These are phyloP conservation scores for Phyllosticta paracitricarpa DNA, from an alignment of 2,329 filamentous ascomycete genomes.

Conservation along the genomic window DNA sequence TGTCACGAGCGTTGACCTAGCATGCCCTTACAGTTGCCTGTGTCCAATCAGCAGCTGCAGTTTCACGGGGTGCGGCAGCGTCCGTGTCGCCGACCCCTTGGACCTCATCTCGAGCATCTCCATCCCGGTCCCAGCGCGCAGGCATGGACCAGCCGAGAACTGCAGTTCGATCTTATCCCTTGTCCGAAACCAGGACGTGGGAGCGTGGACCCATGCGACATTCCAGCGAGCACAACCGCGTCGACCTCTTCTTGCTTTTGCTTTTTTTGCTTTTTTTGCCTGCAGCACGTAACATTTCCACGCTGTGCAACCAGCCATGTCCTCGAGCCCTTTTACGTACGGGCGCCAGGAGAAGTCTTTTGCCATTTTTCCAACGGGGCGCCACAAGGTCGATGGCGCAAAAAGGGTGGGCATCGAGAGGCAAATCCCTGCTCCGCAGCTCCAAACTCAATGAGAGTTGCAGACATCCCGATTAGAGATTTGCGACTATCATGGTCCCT, in stretches of 20 bases:
- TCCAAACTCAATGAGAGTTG: not conserved
- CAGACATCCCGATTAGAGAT: not conserved
- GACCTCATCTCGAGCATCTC: not conserved
- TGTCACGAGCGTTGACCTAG: not conserved
- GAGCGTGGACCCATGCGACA: not conserved
- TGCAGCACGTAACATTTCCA: conserved; percentile 8
- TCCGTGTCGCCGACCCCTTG: not conserved
- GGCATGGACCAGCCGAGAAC: not conserved
- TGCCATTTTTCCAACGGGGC: conserved; percentile 3
- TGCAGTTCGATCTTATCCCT: not conserved
- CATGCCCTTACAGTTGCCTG: conserved; percentile 2
- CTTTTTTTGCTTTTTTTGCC: conserved; percentile 5
- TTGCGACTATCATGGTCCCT: not conserved
- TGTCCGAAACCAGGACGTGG: not conserved
- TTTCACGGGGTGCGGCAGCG: not conserved
- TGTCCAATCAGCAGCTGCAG: conserved; percentile 5
- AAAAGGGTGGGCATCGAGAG: not conserved
- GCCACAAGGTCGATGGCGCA: not conserved
- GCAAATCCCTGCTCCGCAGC: not conserved
- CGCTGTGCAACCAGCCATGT: conserved; percentile 3
- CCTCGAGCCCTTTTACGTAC: not conserved
- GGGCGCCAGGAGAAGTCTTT: conserved; percentile 1
- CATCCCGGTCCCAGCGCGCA: not conserved
- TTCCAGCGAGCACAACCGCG: not conserved
- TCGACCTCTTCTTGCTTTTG: not conserved